phyloP scores from a whole-genome alignment of 2,329 filamentous ascomycete genomes.

The Karstenula rhodostoma region DNA sequence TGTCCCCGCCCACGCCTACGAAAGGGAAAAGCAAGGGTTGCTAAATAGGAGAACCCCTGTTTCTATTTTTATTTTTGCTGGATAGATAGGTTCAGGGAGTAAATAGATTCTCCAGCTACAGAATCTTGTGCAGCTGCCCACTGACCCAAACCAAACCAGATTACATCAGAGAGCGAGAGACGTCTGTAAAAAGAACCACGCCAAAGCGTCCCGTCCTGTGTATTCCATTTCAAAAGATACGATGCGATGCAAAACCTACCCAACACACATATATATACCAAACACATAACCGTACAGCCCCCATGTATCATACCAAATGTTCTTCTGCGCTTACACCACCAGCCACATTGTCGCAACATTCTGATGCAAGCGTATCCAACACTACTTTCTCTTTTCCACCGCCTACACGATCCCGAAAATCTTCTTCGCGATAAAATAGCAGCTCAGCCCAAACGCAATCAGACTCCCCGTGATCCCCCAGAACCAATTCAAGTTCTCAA shows the following conservation, averaged over 20 bases:
- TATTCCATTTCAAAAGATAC: neutral
- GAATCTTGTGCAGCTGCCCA: too few species aligned
- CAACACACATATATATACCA: neutral
- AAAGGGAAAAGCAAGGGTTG: too few species aligned
- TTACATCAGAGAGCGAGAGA: too few species aligned
- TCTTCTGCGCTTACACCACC: neutral
- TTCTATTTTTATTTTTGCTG: too few species aligned
- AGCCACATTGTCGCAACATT: neutral
- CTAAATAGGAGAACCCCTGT: too few species aligned
- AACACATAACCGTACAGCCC: neutral
- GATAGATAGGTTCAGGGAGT: too few species aligned
- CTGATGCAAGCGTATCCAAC: neutral
- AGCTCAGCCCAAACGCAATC: conserved; percentile 78
- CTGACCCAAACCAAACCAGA: too few species aligned
- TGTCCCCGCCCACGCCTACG: too few species aligned
- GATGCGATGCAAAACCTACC: neutral
- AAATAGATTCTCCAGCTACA: too few species aligned
- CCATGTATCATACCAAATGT: neutral
- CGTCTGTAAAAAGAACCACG: neutral
- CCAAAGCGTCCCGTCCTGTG: neutral
- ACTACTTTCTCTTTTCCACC: neutral
- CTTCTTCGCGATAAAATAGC: conserved; percentile 84
- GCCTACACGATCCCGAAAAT: conserved; percentile 47
- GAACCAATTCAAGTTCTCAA: conserved; percentile 69
- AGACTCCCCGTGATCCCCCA: conserved; percentile 73